A percentile compares a stretch with the other conserved stretches of the same genome.
Conservation (phyloP, 169 alveolate species). For the Babesia bovis region DNA sequence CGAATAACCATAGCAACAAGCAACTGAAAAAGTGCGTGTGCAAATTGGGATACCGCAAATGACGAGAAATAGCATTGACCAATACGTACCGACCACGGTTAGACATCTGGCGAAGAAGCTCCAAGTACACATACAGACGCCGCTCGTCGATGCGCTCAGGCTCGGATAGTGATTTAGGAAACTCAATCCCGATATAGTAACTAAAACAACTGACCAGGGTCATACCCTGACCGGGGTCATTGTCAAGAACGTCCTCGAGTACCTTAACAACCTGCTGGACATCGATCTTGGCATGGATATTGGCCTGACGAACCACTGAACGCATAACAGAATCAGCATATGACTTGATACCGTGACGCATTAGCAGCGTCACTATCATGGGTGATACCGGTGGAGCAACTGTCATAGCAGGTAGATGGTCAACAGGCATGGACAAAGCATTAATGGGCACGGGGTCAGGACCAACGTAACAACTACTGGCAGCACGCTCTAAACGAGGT, state of each 20-base stretch:
- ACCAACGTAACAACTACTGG: constrained; percentile 87
- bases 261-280: constrained; percentile 5
- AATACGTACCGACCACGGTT: constrained; percentile 87
- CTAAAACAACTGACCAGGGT: constrained; percentile 6
- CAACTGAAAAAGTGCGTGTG: constrained; percentile 93
- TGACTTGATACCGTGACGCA: constrained; percentile 58
- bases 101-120: constrained; percentile 75
- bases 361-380: constrained; percentile 51
- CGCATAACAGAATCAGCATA: constrained; percentile 50
- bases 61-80: constrained; percentile 90
- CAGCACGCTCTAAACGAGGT: constrained; percentile 87
- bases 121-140: constrained; percentile 72
- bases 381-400: constrained; percentile 80
- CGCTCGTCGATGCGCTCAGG: constrained; percentile 5
- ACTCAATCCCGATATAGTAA: constrained; percentile 25
- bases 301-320: neutral
- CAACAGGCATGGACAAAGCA: constrained; percentile 85
- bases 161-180: constrained; percentile 1
- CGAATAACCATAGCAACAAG: constrained; percentile 83
- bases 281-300: neutral
- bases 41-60: constrained; percentile 93
- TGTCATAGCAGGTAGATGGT: constrained; percentile 86
- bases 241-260: neutral
- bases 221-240: constrained; percentile 28
- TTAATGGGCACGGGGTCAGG: constrained; percentile 87